Base-by-base conservation (phyloP, 306 rosid genomes). In the Cucurbita moschata region DNA sequence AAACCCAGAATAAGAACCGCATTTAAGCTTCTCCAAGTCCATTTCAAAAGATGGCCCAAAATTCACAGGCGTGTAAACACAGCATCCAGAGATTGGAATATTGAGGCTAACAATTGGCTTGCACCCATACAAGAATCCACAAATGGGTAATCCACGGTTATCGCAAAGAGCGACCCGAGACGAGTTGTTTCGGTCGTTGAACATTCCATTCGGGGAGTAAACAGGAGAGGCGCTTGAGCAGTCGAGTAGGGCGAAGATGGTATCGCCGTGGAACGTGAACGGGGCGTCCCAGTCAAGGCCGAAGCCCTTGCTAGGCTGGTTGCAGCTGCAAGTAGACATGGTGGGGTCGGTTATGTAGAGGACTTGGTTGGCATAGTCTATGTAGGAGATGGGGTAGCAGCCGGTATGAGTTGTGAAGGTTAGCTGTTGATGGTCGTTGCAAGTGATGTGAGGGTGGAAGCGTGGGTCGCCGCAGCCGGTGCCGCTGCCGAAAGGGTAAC, bases 41-140 rank as follows among this genome's bases (percentile, higher is more conserved):
- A 92, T 90, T 12, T 87, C 87, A 38, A 87, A 92, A 0, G 93
- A 46, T 0, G 98, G 98, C 8, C 98, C 98, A 1, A 88, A 88
- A 79, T 92, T 87, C 19, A 92, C 88, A 0, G 98, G 98, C 0
- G 96, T 75, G 74, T 92, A 92, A 72, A 90, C 91, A 11, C 98
- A 92, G 30, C 98, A 92, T 3, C 91, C 76, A 0, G 92, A 81
- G 51, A 87, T 82, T 6, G 96, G 96, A 1, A 86, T 79, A 30
- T 84, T 88, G 58, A 86, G 81, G 3, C 79, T 84, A 30, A 90
- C 83, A 26, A 87, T 86, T 1, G 96, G 88, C 35, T 77, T 78
- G 79, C 96, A 92, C 7, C 92, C 85, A 47, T 84, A 85, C 12
- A 90, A 39, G 64, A 81, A 86, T 52, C 87, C 81, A 18, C 98